Evolutionary conservation across 1,284 basidiomycete genomes (phyloP), one percentile per base, ranked within the genome.

Genomic region (Mycena sp.): DNA sequence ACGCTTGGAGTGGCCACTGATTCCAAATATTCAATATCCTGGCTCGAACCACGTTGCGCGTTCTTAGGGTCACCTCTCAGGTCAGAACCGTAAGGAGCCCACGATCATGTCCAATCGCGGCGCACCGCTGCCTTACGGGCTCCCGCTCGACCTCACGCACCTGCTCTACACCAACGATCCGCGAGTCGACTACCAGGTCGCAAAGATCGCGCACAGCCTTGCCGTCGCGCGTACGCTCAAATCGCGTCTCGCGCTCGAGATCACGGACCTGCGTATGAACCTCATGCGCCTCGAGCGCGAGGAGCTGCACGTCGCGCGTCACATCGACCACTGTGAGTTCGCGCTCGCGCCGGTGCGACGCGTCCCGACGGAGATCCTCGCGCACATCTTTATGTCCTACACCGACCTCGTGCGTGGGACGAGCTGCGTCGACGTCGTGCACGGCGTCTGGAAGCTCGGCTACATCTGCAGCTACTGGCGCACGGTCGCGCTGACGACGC

Each of bases 391-490:
- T 41, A 14, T 32, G 7, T 50, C 14, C n/a, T 58, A 58, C 14
- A 32, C 16, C 14, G 55, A 48, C 11, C 35, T 58, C 11, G 17
- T 43, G 40, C 9, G 7, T 9, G 40, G n/a, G 7, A 6, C 9
- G 40, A 6, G 45, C 7, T 37, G 29, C 43, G 7, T 43, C 16
- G 35, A 48, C 35, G 23, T 48, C 21, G 21, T n/a, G 25, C 17
- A 48, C n/a, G 38, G 55, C 14, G 45, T 58, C 3, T 58, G 55
- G 55, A 23, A 49, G 19, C 26, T 58, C 28, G 38, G 25, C 6
- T 45, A 43, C n/a, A 48, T 58, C 25, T 58, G 55, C 45, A 48
- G 55, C 28, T 29, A 49, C n/a, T 58, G 55, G 55, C 32, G 55
- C 4, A 14, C 16, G 4, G 46, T 58, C 19, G 46, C 55, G 1